Conservation (phyloP, 2,329 filamentous ascomycete species). For the Sporothrix pallida region DNA sequence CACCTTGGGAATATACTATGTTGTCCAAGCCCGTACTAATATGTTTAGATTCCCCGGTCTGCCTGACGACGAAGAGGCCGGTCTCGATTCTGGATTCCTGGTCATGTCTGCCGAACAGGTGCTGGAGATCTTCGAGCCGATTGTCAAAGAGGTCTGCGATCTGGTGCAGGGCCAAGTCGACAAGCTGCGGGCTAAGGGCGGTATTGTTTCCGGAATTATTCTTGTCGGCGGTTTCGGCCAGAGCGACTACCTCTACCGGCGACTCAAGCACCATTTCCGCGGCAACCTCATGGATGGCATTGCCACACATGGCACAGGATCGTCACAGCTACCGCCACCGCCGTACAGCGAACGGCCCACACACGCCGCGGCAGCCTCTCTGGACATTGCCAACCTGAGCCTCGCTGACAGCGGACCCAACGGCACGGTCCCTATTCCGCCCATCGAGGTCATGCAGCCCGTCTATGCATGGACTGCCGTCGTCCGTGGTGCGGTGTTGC, state of each 20-base stretch:
- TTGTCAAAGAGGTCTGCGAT: constrained; percentile 72
- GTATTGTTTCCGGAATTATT: constrained; percentile 74
- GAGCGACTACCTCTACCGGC: constrained; percentile 75
- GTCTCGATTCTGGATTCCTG: constrained; percentile 77
- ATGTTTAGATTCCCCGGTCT: constrained; percentile 69
- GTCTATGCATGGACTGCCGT: constrained; percentile 83
- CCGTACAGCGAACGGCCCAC: constrained; percentile 74
- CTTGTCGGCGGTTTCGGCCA: constrained; percentile 83
- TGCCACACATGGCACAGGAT: constrained; percentile 7
- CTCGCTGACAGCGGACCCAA: not conserved
- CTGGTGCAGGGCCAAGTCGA: constrained; percentile 72
- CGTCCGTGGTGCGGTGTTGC: constrained; percentile 75
- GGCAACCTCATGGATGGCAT: constrained; percentile 43
- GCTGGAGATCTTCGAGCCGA: constrained; percentile 76
- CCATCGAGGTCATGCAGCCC: constrained; percentile 80
- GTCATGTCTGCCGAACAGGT: constrained; percentile 72
- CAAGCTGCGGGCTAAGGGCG: constrained; percentile 64
- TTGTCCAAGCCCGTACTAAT: not conserved
- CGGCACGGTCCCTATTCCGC: constrained; percentile 42
- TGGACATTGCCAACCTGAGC: constrained; percentile 11
- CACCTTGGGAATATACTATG: no score
- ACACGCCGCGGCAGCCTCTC: constrained; percentile 53
- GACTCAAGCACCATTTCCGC: constrained; percentile 71
- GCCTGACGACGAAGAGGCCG: constrained; percentile 75
- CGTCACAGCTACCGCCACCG: constrained; percentile 53